Conservation (phyloP, 1,284 basidiomycete species). For the Boletus sp. region DNA sequence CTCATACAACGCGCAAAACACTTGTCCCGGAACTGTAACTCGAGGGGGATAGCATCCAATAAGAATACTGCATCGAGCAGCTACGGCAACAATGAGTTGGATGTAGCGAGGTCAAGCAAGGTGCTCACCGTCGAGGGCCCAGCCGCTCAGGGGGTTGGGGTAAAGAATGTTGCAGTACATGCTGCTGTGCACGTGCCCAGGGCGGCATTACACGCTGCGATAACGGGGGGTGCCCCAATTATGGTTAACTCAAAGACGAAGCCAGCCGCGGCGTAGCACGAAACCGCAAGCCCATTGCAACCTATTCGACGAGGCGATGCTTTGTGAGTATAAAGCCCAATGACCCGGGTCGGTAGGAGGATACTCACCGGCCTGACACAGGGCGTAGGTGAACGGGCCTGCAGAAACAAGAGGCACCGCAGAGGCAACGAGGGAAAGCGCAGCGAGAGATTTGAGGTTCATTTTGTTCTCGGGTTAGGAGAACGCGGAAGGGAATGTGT, state of each 20-base stretch:
- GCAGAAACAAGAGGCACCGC: constrained; percentile 29
- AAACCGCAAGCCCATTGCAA: constrained; percentile 50
- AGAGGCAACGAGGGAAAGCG: constrained; percentile 22
- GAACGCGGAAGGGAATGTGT: not conserved
- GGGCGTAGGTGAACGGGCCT: constrained; percentile 44
- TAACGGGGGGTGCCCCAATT: constrained; percentile 42
- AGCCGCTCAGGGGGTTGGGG: constrained; percentile 24
- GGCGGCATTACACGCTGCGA: constrained; percentile 50
- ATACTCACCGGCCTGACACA: constrained; percentile 48
- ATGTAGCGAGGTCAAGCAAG: no score
- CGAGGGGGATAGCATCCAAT: not conserved
- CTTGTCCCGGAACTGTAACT: constrained; percentile 11
- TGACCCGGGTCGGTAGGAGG: not conserved
- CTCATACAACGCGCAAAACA: not conserved
- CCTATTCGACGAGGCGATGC: constrained; percentile 33
- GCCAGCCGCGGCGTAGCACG: constrained; percentile 56
- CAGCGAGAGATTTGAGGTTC: constrained; percentile 28
- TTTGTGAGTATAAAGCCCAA: no score
- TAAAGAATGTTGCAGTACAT: constrained; percentile 40
- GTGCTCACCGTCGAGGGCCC: not conserved
- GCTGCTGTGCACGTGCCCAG: constrained; percentile 47
- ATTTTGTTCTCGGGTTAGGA: not conserved
- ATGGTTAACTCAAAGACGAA: constrained; percentile 50
- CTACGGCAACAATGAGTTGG: not conserved
- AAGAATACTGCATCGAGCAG: not conserved